Conservation (phyloP, 2,329 filamentous ascomycete genomes). For the Chaetomium sp. region DNA sequence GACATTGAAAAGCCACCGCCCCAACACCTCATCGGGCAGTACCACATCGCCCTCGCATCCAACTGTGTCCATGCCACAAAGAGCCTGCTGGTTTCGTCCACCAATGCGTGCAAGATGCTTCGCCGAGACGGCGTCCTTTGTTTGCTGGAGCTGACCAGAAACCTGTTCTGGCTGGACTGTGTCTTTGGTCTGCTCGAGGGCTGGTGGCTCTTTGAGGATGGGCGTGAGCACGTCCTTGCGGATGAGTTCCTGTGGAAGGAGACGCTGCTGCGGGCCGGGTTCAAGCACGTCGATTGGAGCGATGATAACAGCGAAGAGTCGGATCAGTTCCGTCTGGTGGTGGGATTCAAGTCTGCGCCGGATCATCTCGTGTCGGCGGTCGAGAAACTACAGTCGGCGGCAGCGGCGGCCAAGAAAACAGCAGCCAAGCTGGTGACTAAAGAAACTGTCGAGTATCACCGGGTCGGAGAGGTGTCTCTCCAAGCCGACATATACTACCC, state of each 20-base stretch:
- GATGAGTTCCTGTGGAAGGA: no score
- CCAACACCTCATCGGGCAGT: constrained; percentile 32
- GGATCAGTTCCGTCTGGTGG: not conserved
- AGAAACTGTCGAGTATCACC: constrained; percentile 34
- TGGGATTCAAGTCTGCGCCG: no score
- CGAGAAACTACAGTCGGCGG: no score
- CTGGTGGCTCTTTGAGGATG: no score
- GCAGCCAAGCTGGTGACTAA: not conserved
- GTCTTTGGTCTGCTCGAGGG: no score
- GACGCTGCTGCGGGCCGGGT: constrained; percentile 37
- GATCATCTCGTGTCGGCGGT: no score
- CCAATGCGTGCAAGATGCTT: constrained; percentile 34
- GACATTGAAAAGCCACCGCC: no score
- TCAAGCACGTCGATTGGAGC: constrained; percentile 39
- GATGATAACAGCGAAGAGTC: constrained; percentile 34
- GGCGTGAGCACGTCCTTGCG: no score
- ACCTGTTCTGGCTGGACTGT: no score
- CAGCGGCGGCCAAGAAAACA: not conserved
- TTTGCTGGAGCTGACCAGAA: no score
- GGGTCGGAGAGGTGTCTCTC: constrained; percentile 27
- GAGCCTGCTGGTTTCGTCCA: constrained; percentile 27
- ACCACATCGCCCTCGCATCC: constrained; percentile 40
- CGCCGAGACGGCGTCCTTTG: no score
- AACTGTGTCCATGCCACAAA: constrained; percentile 43
- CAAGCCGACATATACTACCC: constrained; percentile 42